Percentiles rank a stretch among this genome's conserved stretches.
Evolutionary conservation across 1,284 basidiomycete genomes (phyloP).

Genomic region (Naganishia cerealis): DNA sequence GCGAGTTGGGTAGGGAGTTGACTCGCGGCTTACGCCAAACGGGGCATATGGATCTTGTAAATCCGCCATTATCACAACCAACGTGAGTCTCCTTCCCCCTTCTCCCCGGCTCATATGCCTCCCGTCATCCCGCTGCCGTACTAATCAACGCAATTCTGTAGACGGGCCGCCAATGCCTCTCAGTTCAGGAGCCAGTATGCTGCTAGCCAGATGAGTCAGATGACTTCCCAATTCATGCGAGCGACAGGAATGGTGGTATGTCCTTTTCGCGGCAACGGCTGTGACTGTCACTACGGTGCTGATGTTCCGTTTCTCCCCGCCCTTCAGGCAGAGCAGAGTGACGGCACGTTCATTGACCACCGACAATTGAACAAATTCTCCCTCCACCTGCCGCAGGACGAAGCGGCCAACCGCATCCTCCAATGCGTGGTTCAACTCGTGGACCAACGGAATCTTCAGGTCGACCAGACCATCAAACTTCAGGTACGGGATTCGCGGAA

Average conservation of each 20-base stretch:
- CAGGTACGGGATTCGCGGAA: conserved; percentile 33
- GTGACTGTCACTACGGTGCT: not conserved
- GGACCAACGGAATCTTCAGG: conserved; percentile 8
- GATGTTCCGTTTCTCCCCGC: conserved; percentile 3
- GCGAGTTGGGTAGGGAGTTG: conserved; percentile 68
- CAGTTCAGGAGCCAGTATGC: conserved; percentile 45
- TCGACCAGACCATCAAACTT: conserved; percentile 34
- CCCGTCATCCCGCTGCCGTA: not conserved
- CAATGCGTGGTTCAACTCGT: conserved; percentile 10
- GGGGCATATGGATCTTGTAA: conserved; percentile 69
- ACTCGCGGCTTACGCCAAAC: conserved; percentile 65
- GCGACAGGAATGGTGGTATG: conserved; percentile 51
- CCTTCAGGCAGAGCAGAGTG: conserved; percentile 12
- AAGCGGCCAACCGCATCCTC: conserved; percentile 13
- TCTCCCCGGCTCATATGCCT: not conserved
- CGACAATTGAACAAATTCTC: conserved; percentile 29
- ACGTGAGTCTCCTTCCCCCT: not conserved
- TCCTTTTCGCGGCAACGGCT: not conserved
- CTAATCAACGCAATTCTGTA: not conserved
- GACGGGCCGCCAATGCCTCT: conserved; percentile 31
- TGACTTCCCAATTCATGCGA: conserved; percentile 53
- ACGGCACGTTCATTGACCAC: conserved; percentile 22
- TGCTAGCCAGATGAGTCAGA: conserved; percentile 44
- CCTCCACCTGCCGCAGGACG: conserved; percentile 26
- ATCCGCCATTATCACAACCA: conserved; percentile 38